Percentiles rank a stretch among this genome's conserved stretches.
Conservation (phyloP, 495 filamentous ascomycete species). For the Hyaloscypha variabilis region DNA sequence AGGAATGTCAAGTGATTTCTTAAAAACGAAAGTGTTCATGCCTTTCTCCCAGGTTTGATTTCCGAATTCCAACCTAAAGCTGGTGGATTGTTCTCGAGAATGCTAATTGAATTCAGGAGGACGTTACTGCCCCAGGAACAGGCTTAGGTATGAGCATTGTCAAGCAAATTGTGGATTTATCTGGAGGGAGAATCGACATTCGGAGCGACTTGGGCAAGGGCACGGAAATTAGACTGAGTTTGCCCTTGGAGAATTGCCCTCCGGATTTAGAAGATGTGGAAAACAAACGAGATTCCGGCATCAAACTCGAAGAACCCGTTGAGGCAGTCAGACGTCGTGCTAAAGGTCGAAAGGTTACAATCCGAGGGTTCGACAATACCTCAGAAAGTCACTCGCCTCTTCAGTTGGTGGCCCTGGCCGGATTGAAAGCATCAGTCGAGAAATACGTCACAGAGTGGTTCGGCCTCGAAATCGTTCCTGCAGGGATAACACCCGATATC, state of each 20-base stretch:
- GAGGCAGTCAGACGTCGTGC: constrained; percentile 20
- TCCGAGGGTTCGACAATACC: constrained; percentile 18
- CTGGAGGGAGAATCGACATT: constrained; percentile 62
- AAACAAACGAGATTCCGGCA: not conserved
- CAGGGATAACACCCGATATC: constrained; percentile 8
- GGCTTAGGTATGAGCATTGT: constrained; percentile 73
- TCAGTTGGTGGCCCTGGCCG: constrained; percentile 7
- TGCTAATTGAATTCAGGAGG: constrained; percentile 22
- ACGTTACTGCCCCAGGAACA: constrained; percentile 19
- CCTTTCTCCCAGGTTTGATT: constrained; percentile 73
- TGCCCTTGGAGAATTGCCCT: constrained; percentile 21
- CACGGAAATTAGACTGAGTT: constrained; percentile 22
- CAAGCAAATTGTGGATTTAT: constrained; percentile 59
- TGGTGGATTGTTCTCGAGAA: constrained; percentile 11
- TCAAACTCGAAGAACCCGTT: constrained; percentile 11
- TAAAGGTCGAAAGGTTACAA: constrained; percentile 14
- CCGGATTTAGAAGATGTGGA: not conserved
- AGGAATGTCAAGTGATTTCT: constrained; percentile 72
- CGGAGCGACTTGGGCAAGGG: constrained; percentile 22
- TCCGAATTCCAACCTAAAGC: constrained; percentile 44
- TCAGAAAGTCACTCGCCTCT: not conserved
- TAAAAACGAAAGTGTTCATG: constrained; percentile 64
- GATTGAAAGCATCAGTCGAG: constrained; percentile 37
- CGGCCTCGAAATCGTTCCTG: constrained; percentile 31
- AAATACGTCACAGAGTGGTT: constrained; percentile 42